Evolutionary conservation across 164 flowering plant species (phyloP).

Genomic region (Piper betle): DNA sequence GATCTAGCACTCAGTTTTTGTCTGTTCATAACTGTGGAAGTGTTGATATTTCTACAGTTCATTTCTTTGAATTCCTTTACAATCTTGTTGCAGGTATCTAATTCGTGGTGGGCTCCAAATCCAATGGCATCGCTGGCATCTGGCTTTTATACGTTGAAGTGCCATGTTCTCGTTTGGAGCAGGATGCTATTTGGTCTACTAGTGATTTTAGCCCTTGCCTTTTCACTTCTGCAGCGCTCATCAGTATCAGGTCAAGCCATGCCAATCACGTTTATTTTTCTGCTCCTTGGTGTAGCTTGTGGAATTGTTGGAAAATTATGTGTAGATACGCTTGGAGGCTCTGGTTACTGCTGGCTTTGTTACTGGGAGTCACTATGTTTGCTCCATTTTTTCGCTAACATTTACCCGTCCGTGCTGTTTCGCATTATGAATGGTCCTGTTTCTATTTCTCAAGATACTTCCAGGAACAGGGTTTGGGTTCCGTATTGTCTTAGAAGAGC

Average conservation of each 20-base stretch:
- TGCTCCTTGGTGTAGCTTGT: constrained; percentile 59
- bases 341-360: constrained; percentile 62
- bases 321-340: constrained; percentile 77
- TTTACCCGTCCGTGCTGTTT: constrained; percentile 35
- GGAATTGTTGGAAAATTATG: constrained; percentile 80
- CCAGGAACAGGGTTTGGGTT: neutral
- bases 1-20: no score
- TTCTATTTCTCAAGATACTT: constrained; percentile 13
- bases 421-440: constrained; percentile 54
- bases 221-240: constrained; percentile 61
- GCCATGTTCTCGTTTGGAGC: constrained; percentile 49
- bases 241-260: constrained; percentile 40
- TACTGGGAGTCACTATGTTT: constrained; percentile 64
- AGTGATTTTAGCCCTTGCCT: constrained; percentile 42
- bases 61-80: no score
- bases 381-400: constrained; percentile 56
- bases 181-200: constrained; percentile 63
- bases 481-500: no score
- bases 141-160: constrained; percentile 29
- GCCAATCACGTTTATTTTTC: constrained; percentile 70
- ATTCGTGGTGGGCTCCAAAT: constrained; percentile 72
- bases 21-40: no score
- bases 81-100: no score
- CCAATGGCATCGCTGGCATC: constrained; percentile 41
- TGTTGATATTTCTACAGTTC: no score